phyloP scores from a whole-genome alignment of 176 grass and related monocot genomes.

The Aegilops umbellulata region DNA sequence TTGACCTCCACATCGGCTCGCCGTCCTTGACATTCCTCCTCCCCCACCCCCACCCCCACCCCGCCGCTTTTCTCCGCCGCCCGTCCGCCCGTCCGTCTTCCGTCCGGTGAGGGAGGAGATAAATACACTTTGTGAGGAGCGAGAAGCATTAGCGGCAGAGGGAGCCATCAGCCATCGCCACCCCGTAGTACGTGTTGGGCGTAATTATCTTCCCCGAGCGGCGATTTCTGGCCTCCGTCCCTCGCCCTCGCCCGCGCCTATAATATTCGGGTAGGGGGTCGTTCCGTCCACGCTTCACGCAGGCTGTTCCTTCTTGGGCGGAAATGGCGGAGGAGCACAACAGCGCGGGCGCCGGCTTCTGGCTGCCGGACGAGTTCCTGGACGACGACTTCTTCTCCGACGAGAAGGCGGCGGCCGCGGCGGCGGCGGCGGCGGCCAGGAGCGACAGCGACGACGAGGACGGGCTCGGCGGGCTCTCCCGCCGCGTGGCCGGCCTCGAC shows the following conservation, averaged over 20 bases:
- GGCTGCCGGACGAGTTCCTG: conserved; percentile 71
- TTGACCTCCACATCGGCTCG: conserved; percentile 20
- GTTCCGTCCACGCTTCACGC: conserved; percentile 14
- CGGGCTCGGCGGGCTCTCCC: not conserved
- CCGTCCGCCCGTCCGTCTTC: not conserved
- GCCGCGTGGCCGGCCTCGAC: conserved; percentile 25
- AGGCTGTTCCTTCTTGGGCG: not conserved
- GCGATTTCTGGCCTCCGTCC: conserved; percentile 43
- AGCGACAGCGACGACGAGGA: conserved; percentile 62
- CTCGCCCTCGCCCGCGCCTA: conserved; percentile 7
- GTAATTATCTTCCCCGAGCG: conserved; percentile 60
- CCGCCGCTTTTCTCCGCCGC: conserved; percentile 11
- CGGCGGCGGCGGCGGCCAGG: conserved; percentile 26
- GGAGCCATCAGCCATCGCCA: not conserved
- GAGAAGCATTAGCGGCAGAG: not conserved
- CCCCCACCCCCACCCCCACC: too few species aligned
- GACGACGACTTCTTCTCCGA: conserved; percentile 69
- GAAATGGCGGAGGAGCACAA: conserved; percentile 52
- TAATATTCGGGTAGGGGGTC: conserved; percentile 29
- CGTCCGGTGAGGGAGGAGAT: too few species aligned
- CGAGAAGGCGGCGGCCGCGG: conserved; percentile 53
- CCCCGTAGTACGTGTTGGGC: conserved; percentile 27
- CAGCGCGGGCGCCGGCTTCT: conserved; percentile 18
- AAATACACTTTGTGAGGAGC: too few species aligned
- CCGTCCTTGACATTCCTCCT: conserved; percentile 25